Conservation (phyloP, 352 stramenopile genomes). For the Pythium scleroteichum region DNA sequence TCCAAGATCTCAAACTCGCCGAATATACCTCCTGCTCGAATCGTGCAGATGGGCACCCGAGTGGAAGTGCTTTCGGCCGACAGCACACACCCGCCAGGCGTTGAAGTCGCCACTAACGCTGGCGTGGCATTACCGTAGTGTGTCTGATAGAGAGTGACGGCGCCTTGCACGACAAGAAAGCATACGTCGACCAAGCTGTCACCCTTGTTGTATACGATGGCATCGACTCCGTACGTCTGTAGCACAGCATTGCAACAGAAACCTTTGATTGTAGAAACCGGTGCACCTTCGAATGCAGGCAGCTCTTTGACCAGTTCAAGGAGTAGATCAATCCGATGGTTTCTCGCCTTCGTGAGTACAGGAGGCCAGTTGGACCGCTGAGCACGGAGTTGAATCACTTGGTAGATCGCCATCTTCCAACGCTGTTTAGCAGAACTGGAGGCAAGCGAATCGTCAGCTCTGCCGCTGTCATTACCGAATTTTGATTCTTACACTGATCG, state of each 20-base stretch:
- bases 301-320: slow-evolving; percentile 36
- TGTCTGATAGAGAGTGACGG: slow-evolving; percentile 39
- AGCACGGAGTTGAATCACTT: slow-evolving; percentile 37
- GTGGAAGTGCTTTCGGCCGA: slow-evolving; percentile 12
- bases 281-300: slow-evolving; percentile 33
- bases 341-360: slow-evolving; percentile 33
- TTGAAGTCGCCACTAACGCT: background rate
- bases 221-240: slow-evolving; percentile 32
- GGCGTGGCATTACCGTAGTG: slow-evolving; percentile 14
- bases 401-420: slow-evolving; percentile 39
- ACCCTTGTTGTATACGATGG: slow-evolving; percentile 34
- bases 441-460: background rate
- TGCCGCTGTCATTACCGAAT: background rate
- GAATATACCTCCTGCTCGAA: slow-evolving; percentile 40
- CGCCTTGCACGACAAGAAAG: slow-evolving; percentile 43
- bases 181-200: slow-evolving; percentile 31
- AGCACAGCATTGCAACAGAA: slow-evolving; percentile 39
- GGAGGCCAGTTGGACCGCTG: slow-evolving; percentile 37
- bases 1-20: slow-evolving; percentile 49
- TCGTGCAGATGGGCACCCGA: slow-evolving; percentile 33
- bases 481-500: slow-evolving; percentile 8
- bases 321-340: slow-evolving; percentile 40
- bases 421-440: slow-evolving; percentile 20
- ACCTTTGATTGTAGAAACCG: slow-evolving; percentile 19
- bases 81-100: background rate